Evolutionary conservation across 768 basidiomycete genomes (phyloP), one percentile per base, ranked within the genome.

Genomic region (Cystofilobasidium ferigula): DNA sequence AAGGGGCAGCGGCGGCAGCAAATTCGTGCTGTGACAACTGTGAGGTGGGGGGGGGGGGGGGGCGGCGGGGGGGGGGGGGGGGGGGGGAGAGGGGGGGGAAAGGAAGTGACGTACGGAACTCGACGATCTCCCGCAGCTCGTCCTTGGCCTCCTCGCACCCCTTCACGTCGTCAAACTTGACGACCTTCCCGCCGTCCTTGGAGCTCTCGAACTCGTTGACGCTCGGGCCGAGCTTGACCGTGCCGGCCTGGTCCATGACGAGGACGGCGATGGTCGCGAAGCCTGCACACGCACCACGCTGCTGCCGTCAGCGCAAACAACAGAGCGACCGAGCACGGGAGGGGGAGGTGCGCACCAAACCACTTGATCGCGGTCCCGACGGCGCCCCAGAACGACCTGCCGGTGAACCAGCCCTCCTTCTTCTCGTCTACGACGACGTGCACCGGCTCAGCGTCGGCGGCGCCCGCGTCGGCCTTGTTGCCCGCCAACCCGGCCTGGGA

Each of bases 71-170:
- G n/a, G n/a, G n/a, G n/a, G 20, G 22, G n/a, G 9, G 45, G 9
- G 9, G 45, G 45, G 10, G 13, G 45, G 24, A 4, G 22, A n/a
- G 14, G 45, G 6, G 6, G n/a, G 45, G 22, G 45, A 7, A 7
- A 47, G 40, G 40, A 42, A 24, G 7, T 6, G 2, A 47, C 45
- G 45, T n/a, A 47, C 45, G 48, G 30, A 68, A 68, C 32, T 68
- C 67, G 30, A 68, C 61, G 34, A 68, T 57, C 48, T 68, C 67
- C 47, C 42, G 45, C 43, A 97, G 81, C 80, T 93, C 92, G 74
- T 87, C 84, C 77, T 98, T 98, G 40, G 88, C 95, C 77, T 99
- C 95, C 71, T 98, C 95, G 34, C 94, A 87, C 34, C 95, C 95
- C 70, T 98, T 93, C 6, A 99, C 92, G 76, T 99, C 95, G 69